Evolutionary conservation across 495 filamentous ascomycete species (phyloP).

Genomic region (Neurospora tetraspora): DNA sequence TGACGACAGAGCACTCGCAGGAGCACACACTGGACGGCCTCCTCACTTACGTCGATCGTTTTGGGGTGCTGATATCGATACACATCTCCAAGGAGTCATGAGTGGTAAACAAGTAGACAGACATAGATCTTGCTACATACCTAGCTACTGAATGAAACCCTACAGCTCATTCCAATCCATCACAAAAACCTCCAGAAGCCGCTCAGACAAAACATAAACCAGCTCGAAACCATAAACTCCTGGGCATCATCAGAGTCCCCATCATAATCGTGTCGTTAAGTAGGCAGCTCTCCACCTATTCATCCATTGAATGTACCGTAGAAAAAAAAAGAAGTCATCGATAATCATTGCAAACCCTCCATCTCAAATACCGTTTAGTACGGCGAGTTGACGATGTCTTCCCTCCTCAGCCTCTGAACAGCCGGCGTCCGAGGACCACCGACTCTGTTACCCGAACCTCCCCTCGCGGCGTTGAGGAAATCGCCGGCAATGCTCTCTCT

Average conservation of each 20-base stretch:
- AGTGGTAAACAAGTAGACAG: background rate
- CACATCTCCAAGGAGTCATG: background rate
- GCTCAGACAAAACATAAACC: background rate
- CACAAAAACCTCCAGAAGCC: background rate
- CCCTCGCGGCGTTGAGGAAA: slow-evolving; percentile 39
- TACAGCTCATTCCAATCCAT: background rate
- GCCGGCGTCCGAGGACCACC: slow-evolving; percentile 27
- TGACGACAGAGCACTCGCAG: background rate
- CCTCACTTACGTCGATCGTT: background rate
- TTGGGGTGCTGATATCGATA: background rate
- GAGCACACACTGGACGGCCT: background rate
- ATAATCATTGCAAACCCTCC: background rate
- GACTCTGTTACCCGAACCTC: slow-evolving; percentile 34
- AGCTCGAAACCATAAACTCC: background rate
- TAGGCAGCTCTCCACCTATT: background rate
- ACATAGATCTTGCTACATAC: background rate
- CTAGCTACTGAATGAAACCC: background rate
- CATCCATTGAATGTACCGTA: background rate
- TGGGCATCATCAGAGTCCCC: background rate
- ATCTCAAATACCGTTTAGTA: slow-evolving; percentile 39
- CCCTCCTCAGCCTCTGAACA: slow-evolving; percentile 49
- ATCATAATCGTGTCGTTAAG: background rate
- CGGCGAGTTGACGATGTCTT: slow-evolving; percentile 78
- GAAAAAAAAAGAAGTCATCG: background rate
- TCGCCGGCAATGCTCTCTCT: slow-evolving; percentile 72